Conservation (phyloP, 352 stramenopile genomes). For the Pythium rhizo-oryzae region DNA sequence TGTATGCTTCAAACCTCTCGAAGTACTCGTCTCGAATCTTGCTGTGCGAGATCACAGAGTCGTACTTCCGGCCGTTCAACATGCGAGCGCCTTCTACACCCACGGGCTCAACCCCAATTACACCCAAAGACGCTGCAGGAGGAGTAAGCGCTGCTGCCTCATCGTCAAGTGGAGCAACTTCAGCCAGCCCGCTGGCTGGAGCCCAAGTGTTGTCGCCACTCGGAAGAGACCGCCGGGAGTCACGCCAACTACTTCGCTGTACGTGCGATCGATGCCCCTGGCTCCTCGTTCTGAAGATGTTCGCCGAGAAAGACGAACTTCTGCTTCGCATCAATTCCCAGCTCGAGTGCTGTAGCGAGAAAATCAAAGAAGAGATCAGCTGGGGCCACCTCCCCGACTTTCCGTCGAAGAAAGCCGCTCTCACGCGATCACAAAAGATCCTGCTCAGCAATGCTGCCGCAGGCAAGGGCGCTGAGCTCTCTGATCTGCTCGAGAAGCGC, state of each 20-base stretch:
- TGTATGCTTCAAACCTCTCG: slow-evolving; percentile 58
- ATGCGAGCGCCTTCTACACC: slow-evolving; percentile 20
- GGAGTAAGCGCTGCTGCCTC: background rate
- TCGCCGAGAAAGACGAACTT: slow-evolving; percentile 72
- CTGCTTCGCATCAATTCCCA: slow-evolving; percentile 70
- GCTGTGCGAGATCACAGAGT: slow-evolving; percentile 60
- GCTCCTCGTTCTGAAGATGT: slow-evolving; percentile 71
- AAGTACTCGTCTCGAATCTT: slow-evolving; percentile 55
- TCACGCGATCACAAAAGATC: slow-evolving; percentile 73
- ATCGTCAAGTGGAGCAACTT: background rate
- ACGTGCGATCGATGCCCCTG: slow-evolving; percentile 73
- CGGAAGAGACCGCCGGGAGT: slow-evolving; percentile 30
- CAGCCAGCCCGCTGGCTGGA: slow-evolving; percentile 12
- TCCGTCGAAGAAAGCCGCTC: slow-evolving; percentile 53
- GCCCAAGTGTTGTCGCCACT: slow-evolving; percentile 26
- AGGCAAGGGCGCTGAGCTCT: slow-evolving; percentile 47
- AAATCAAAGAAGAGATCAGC: slow-evolving; percentile 72
- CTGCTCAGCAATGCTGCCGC: slow-evolving; percentile 46
- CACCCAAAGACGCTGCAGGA: slow-evolving; percentile 8
- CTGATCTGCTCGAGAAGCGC: slow-evolving; percentile 63
- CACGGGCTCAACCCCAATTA: slow-evolving; percentile 22
- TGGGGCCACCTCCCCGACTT: slow-evolving; percentile 75
- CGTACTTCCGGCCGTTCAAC: slow-evolving; percentile 63
- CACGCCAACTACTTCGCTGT: slow-evolving; percentile 64
- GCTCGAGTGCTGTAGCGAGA: slow-evolving; percentile 72